These are phyloP conservation scores for Daedaleopsis sinensis DNA, from an alignment of 768 basidiomycete genomes.

Conservation along the genomic window DNA sequence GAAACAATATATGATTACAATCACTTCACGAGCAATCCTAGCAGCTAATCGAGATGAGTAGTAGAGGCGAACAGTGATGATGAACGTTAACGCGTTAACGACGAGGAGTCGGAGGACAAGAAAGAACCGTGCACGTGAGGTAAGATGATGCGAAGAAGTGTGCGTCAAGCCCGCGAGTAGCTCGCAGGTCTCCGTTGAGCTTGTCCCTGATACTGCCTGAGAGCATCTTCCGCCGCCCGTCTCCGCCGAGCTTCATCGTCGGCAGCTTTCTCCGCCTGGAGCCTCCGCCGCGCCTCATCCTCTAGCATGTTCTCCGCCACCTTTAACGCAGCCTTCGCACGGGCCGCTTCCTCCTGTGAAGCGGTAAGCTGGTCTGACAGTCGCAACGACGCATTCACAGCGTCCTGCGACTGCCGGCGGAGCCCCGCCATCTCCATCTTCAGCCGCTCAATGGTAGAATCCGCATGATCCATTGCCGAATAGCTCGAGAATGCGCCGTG, in stretches of 20 bases:
- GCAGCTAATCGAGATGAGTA: background rate
- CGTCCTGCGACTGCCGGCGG: constrained; percentile 69
- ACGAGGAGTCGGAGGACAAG: background rate
- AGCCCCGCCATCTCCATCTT: constrained; percentile 66
- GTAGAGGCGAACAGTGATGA: background rate
- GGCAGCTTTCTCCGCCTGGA: constrained; percentile 57
- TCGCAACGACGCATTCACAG: constrained; percentile 62
- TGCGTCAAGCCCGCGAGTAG: constrained; percentile 18
- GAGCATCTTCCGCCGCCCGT: constrained; percentile 52
- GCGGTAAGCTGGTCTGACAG: constrained; percentile 73
- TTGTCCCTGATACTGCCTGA: constrained; percentile 33
- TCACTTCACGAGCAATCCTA: constrained; percentile 8
- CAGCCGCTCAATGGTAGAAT: constrained; percentile 59
- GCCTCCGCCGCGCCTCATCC: constrained; percentile 58
- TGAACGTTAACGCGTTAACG: too few relatives aligned
- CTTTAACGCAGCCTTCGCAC: constrained; percentile 56
- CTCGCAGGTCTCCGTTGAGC: constrained; percentile 18
- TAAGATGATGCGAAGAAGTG: background rate
- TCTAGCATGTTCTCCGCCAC: constrained; percentile 60
- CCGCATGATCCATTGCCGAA: constrained; percentile 30
- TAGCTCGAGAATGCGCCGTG: constrained; percentile 31
- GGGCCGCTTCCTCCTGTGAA: constrained; percentile 61
- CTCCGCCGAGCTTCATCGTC: constrained; percentile 52
- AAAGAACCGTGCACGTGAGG: background rate
- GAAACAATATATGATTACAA: constrained; percentile 14